Evolutionary conservation across 2,329 filamentous ascomycete species (phyloP).

Genomic region (Pyrenophora teres): DNA sequence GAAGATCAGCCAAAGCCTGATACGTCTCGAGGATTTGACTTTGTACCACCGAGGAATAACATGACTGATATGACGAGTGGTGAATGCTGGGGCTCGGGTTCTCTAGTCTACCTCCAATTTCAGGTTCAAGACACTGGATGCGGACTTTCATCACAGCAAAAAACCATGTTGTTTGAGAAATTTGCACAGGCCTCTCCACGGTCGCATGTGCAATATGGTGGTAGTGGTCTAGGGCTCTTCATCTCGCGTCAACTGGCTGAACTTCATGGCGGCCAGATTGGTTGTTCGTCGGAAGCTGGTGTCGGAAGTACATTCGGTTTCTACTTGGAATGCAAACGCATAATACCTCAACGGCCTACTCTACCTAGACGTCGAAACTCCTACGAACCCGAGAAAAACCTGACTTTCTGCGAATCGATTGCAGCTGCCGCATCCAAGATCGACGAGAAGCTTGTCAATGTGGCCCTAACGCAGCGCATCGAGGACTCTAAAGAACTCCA

Average conservation of each 20-base stretch:
- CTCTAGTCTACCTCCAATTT: constrained; percentile 35
- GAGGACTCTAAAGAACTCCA: not conserved
- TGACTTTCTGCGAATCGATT: not conserved
- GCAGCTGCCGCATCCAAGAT: not conserved
- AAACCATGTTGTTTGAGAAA: constrained; percentile 38
- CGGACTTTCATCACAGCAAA: constrained; percentile 38
- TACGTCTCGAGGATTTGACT: constrained; percentile 26
- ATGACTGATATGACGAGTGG: constrained; percentile 22
- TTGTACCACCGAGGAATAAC: constrained; percentile 29
- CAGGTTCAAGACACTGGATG: constrained; percentile 42
- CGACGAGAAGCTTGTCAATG: not conserved
- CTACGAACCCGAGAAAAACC: not conserved
- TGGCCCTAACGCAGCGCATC: not conserved
- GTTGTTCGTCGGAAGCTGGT: constrained; percentile 36
- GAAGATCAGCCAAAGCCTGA: constrained; percentile 39
- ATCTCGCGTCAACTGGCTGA: constrained; percentile 45
- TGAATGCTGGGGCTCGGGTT: constrained; percentile 37
- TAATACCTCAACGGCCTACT: constrained; percentile 6
- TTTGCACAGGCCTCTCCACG: constrained; percentile 43
- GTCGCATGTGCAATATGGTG: constrained; percentile 43
- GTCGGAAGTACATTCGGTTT: constrained; percentile 44
- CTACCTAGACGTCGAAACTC: constrained; percentile 7
- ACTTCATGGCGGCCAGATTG: constrained; percentile 44
- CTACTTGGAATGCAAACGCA: constrained; percentile 36
- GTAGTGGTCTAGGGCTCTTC: constrained; percentile 44